Conservation (phyloP, 129 eudicot genomes). For the Glebionis coronaria region DNA sequence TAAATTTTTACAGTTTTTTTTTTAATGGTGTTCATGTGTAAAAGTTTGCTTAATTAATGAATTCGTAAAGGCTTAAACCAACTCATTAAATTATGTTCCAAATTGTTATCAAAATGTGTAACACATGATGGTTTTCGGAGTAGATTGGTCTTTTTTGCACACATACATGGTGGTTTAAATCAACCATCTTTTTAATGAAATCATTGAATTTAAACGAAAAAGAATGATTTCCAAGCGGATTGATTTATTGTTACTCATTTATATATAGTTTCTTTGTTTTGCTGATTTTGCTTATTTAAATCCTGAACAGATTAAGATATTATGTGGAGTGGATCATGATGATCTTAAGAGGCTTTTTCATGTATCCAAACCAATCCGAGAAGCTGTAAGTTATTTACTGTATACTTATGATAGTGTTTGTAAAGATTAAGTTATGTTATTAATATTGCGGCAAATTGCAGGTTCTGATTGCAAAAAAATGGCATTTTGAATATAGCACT, state of each 20-base stretch:
- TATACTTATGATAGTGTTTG: neutral
- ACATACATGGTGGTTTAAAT: no score
- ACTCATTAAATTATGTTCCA: no score
- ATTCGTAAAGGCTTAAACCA: no score
- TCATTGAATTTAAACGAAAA: neutral
- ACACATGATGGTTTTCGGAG: no score
- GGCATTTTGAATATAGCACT: conserved; percentile 49
- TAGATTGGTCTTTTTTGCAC: no score
- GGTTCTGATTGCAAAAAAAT: conserved; percentile 44
- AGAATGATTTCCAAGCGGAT: neutral
- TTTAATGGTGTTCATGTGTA: no score
- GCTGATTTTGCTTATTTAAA: neutral
- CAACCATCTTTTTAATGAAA: no score
- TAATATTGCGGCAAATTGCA: conserved; percentile 17
- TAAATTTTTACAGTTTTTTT: no score
- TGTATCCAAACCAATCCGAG: conserved; percentile 53
- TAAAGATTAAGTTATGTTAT: neutral
- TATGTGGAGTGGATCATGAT: conserved; percentile 65
- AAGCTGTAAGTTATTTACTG: conserved; percentile 49
- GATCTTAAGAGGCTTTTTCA: conserved; percentile 52
- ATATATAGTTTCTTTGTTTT: conserved; percentile 1
- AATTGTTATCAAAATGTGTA: no score
- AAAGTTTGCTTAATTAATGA: no score
- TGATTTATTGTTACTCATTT: neutral
- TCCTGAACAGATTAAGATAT: conserved; percentile 46